Conservation (phyloP, 352 stramenopile genomes). For the Globisporangium camurandrum region DNA sequence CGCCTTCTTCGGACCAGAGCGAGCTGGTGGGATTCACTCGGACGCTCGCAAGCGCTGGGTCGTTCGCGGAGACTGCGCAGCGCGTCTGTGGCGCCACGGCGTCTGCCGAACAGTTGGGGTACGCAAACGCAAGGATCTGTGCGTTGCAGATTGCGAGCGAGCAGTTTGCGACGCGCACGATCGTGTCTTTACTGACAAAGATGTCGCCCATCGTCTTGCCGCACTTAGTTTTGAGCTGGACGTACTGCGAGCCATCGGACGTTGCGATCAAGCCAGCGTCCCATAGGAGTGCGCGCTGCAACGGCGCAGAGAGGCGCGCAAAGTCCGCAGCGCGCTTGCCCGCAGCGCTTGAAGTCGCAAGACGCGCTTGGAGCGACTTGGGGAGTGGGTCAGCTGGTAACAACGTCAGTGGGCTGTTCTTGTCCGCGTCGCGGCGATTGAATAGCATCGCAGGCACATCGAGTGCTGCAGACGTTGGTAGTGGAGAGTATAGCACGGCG, state of each 20-base stretch:
- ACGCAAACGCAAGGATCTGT: conserved; percentile 26
- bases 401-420: conserved; percentile 4
- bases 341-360: neutral
- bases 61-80: conserved; percentile 25
- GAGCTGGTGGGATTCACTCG: conserved; percentile 9
- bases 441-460: conserved; percentile 20
- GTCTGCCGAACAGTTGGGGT: conserved; percentile 17
- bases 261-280: conserved; percentile 39
- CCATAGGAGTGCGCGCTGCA: conserved; percentile 53
- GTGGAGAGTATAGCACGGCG: neutral
- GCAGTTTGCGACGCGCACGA: conserved; percentile 14
- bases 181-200: conserved; percentile 33
- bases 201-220: conserved; percentile 34
- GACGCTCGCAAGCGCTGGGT: conserved; percentile 11
- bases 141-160: conserved; percentile 17
- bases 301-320: conserved; percentile 21
- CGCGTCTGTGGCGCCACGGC: conserved; percentile 18
- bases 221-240: conserved; percentile 43
- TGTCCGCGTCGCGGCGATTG: neutral
- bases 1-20: conserved; percentile 36
- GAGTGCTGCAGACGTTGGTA: conserved; percentile 2
- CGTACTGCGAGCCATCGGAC: conserved; percentile 16
- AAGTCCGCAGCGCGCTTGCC: neutral
- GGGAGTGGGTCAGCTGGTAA: conserved; percentile 9
- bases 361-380: conserved; percentile 1